phyloP scores from a whole-genome alignment of 768 basidiomycete genomes.

The Suillus plorans region DNA sequence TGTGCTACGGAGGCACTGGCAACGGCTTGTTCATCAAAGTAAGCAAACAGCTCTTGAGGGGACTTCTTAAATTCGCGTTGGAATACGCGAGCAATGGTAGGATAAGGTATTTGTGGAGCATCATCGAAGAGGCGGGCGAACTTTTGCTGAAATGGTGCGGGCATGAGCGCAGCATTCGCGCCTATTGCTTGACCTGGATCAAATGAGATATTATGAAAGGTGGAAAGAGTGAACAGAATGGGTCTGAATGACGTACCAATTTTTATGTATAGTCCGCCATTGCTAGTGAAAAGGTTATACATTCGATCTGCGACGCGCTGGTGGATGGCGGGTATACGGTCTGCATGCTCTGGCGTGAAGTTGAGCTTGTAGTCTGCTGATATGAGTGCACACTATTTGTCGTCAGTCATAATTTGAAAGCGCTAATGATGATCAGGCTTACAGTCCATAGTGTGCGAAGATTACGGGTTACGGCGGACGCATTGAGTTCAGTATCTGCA shows the following conservation, averaged over 20 bases:
- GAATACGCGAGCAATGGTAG: conserved; percentile 67
- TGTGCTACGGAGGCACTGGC: conserved; percentile 93
- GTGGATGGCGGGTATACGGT: conserved; percentile 78
- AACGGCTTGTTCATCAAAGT: conserved; percentile 73
- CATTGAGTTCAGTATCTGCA: conserved; percentile 45
- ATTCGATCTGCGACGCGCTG: conserved; percentile 81
- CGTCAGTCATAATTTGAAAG: conserved; percentile 4
- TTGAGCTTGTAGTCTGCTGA: conserved; percentile 87
- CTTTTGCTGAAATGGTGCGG: conserved; percentile 77
- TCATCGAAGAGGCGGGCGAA: conserved; percentile 86
- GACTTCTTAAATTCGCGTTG: conserved; percentile 64
- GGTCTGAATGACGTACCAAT: conserved; percentile 61
- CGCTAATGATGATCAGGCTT: conserved; percentile 11
- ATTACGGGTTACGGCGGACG: conserved; percentile 48
- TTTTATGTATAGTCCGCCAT: conserved; percentile 86
- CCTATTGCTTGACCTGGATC: conserved; percentile 69
- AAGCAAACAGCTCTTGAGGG: conserved; percentile 73
- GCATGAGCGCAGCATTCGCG: conserved; percentile 83
- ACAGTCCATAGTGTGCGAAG: conserved; percentile 51
- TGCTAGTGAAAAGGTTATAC: conserved; percentile 72
- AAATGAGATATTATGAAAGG: conserved; percentile 2
- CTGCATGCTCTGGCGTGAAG: conserved; percentile 70
- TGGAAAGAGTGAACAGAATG: conserved; percentile 12
- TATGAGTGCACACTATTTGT: conserved; percentile 61
- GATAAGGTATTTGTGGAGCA: conserved; percentile 81